A percentile compares a stretch with the other conserved stretches of the same genome.
Evolutionary conservation across 805 yeast genomes (phyloP).

Genomic region (Lipomyces spencermartinsiae): DNA sequence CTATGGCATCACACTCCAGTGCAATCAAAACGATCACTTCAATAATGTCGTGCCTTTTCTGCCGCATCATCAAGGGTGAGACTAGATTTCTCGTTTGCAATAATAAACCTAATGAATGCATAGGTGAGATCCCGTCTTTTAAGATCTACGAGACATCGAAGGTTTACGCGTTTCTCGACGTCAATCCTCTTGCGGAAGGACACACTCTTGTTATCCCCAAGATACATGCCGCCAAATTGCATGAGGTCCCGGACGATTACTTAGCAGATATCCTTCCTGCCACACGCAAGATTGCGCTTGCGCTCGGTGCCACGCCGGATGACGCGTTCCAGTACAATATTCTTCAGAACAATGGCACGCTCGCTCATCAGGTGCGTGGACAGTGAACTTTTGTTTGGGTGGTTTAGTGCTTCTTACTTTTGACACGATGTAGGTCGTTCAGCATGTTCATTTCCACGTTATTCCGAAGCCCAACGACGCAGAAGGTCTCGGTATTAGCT

Average conservation of each 20-base stretch:
- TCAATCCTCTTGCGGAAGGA: conserved; percentile 89
- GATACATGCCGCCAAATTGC: conserved; percentile 90
- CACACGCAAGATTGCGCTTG: conserved; percentile 82
- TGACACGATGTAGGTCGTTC: conserved; percentile 59
- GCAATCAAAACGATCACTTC: too few species aligned
- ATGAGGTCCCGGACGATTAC: conserved; percentile 90
- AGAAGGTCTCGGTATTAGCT: conserved; percentile 84
- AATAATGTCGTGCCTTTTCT: conserved; percentile 14
- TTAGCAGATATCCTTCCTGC: conserved; percentile 85
- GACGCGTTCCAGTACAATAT: conserved; percentile 79
- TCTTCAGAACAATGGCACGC: conserved; percentile 86
- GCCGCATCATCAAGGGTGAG: conserved; percentile 21
- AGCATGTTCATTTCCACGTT: conserved; percentile 95
- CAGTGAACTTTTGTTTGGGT: neutral
- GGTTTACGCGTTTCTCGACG: conserved; percentile 84
- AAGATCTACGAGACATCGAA: conserved; percentile 86
- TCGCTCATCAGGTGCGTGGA: conserved; percentile 78
- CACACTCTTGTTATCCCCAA: conserved; percentile 92
- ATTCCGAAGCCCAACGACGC: conserved; percentile 81
- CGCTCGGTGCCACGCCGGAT: conserved; percentile 60
- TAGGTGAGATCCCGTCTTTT: conserved; percentile 92
- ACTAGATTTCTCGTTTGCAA: neutral
- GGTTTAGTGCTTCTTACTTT: neutral
- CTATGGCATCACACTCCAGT: too few species aligned
- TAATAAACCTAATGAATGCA: neutral